phyloP scores from a whole-genome alignment of 192 early-diverging fungal genomes.

The Mortierella antarctica region DNA sequence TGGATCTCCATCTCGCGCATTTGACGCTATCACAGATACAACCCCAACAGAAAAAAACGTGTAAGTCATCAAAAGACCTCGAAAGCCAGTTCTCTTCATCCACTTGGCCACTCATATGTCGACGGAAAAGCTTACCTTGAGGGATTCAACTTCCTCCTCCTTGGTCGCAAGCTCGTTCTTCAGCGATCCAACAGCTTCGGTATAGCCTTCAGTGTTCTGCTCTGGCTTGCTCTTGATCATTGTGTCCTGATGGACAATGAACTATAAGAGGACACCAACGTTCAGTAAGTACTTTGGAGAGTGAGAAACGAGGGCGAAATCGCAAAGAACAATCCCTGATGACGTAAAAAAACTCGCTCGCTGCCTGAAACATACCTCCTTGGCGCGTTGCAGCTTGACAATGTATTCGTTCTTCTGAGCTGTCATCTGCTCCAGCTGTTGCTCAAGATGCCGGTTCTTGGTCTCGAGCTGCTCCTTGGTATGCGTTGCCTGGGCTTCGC shows the following conservation, averaged over 20 bases:
- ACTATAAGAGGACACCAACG: constrained; percentile 17
- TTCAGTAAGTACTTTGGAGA: not conserved
- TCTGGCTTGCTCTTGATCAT: constrained; percentile 49
- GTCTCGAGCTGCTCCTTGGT: constrained; percentile 47
- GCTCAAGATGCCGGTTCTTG: constrained; percentile 44
- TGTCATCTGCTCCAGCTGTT: constrained; percentile 47
- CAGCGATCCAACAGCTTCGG: constrained; percentile 67
- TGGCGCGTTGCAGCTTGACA: constrained; percentile 36
- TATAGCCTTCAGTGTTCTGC: constrained; percentile 53
- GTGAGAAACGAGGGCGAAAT: not conserved
- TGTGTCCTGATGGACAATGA: constrained; percentile 58
- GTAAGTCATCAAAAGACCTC: not conserved
- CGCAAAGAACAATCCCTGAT: not conserved
- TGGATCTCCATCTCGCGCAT: constrained; percentile 77
- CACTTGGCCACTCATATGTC: constrained; percentile 22
- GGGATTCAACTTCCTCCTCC: constrained; percentile 54
- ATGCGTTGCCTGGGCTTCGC: constrained; percentile 33
- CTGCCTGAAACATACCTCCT: constrained; percentile 16
- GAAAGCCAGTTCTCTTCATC: constrained; percentile 30
- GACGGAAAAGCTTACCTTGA: constrained; percentile 26
- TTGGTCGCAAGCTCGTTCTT: constrained; percentile 59
- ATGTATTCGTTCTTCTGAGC: constrained; percentile 27
- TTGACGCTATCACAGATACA: constrained; percentile 60
- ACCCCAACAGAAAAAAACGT: constrained; percentile 1
- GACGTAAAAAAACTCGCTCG: not conserved